These are phyloP conservation scores for Metschnikowia anglica DNA, from an alignment of 805 yeast genomes.

Conservation along the genomic window DNA sequence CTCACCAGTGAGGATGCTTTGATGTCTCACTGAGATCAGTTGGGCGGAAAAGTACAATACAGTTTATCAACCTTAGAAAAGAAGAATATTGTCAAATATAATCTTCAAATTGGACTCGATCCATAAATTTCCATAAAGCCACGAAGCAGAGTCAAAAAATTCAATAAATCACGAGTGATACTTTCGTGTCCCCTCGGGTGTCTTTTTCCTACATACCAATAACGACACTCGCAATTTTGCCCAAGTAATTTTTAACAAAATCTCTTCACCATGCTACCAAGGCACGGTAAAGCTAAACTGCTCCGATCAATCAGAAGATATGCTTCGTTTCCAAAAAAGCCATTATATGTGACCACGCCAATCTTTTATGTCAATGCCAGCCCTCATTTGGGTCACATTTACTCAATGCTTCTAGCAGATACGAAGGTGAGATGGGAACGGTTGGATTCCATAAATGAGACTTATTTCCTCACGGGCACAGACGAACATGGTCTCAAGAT, in stretches of 20 bases:
- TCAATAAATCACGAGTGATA: too few relatives aligned
- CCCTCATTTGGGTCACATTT: conserved; percentile 93
- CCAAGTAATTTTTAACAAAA: background rate
- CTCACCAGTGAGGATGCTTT: background rate
- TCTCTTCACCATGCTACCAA: conserved; percentile 3
- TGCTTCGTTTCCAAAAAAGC: conserved; percentile 13
- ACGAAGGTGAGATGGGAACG: conserved; percentile 71
- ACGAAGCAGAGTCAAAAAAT: too few relatives aligned
- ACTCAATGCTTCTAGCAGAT: conserved; percentile 84
- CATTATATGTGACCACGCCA: conserved; percentile 75
- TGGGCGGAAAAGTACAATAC: too few relatives aligned
- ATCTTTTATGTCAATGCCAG: conserved; percentile 93
- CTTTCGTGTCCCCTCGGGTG: background rate
- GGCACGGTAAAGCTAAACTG: background rate
- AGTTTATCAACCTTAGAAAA: background rate
- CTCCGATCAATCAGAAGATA: background rate
- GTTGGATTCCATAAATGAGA: conserved; percentile 31
- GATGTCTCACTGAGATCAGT: background rate
- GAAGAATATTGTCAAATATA: too few relatives aligned
- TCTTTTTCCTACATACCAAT: conserved; percentile 1
- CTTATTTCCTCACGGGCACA: conserved; percentile 82
- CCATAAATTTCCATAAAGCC: too few relatives aligned
- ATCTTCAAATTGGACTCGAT: too few relatives aligned
- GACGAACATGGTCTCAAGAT: conserved; percentile 97
- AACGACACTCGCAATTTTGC: background rate